phyloP scores from a whole-genome alignment of 2,329 filamentous ascomycete species.

The Dactylonectria estremocensis region DNA sequence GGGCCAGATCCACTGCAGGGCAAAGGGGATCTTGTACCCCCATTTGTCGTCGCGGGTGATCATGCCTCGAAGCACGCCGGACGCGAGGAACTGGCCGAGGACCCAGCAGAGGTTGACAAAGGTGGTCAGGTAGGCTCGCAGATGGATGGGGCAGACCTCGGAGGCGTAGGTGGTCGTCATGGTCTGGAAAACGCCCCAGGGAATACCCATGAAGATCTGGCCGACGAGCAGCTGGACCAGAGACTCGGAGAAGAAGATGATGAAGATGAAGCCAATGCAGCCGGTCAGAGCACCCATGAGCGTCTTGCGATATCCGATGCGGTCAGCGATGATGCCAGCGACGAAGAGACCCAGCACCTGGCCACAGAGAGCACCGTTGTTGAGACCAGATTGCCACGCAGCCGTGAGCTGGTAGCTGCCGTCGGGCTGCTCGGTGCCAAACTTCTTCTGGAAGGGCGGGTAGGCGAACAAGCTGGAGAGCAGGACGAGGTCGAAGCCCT shows the following conservation, averaged over 20 bases:
- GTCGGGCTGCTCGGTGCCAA: constrained; percentile 54
- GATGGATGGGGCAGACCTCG: constrained; percentile 61
- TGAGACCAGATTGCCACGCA: constrained; percentile 67
- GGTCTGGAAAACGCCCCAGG: constrained; percentile 64
- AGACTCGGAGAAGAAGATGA: constrained; percentile 63
- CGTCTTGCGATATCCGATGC: constrained; percentile 63
- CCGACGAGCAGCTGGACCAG: constrained; percentile 60
- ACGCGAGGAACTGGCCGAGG: constrained; percentile 63
- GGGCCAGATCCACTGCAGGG: constrained; percentile 66
- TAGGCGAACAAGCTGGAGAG: constrained; percentile 60
- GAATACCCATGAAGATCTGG: constrained; percentile 63
- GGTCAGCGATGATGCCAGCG: constrained; percentile 64
- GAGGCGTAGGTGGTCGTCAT: constrained; percentile 64
- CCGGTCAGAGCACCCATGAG: constrained; percentile 60
- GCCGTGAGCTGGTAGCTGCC: constrained; percentile 63
- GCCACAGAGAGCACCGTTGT: constrained; percentile 64
- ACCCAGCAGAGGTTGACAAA: constrained; percentile 68
- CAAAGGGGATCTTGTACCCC: constrained; percentile 65
- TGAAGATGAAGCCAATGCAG: constrained; percentile 62
- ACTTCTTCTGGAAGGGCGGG: constrained; percentile 57
- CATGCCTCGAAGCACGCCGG: constrained; percentile 60
- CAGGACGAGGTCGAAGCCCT: constrained; percentile 59
- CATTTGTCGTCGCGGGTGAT: constrained; percentile 56
- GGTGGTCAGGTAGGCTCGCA: constrained; percentile 65
- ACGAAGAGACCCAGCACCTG: constrained; percentile 66